A percentile compares a stretch with the other conserved stretches of the same genome.
Evolutionary conservation across 2,329 filamentous ascomycete species (phyloP).

Genomic region (Sporothrix pallida): DNA sequence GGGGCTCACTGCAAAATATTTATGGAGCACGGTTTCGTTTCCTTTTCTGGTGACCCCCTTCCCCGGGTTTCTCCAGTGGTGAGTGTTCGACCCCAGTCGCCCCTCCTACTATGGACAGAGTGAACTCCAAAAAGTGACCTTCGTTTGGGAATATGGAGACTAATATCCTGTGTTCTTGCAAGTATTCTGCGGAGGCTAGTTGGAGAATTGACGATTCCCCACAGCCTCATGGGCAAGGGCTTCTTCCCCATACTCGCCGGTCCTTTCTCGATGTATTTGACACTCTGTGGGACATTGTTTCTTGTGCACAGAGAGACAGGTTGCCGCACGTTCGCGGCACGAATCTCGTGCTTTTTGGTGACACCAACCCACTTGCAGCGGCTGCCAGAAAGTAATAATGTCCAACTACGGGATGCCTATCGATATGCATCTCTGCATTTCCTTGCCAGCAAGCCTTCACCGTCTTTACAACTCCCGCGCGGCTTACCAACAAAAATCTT

Average conservation of each 20-base stretch:
- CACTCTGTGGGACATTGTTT: neutral
- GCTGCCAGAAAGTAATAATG: neutral
- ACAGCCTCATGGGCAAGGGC: conserved; percentile 11
- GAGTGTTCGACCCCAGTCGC: neutral
- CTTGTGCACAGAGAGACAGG: neutral
- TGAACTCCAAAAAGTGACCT: conserved; percentile 2
- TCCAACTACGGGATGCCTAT: neutral
- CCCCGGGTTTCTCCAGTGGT: conserved; percentile 15
- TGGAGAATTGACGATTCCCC: conserved; percentile 3
- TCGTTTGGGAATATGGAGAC: neutral
- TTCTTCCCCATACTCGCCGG: neutral
- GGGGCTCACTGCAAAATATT: neutral
- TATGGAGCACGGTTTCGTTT: conserved; percentile 20
- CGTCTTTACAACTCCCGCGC: conserved; percentile 14
- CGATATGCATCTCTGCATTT: neutral
- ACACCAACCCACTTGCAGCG: conserved; percentile 13
- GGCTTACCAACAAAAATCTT: neutral
- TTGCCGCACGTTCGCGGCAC: neutral
- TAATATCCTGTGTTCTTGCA: neutral
- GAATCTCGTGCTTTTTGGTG: neutral
- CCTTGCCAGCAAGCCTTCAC: neutral
- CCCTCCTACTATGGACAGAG: neutral
- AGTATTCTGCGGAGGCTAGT: neutral
- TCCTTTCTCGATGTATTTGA: neutral
- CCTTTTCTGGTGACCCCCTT: conserved; percentile 1